Evolutionary conservation across 139 green algal species (phyloP).

Genomic region (Chlamydomonas eustigma): DNA sequence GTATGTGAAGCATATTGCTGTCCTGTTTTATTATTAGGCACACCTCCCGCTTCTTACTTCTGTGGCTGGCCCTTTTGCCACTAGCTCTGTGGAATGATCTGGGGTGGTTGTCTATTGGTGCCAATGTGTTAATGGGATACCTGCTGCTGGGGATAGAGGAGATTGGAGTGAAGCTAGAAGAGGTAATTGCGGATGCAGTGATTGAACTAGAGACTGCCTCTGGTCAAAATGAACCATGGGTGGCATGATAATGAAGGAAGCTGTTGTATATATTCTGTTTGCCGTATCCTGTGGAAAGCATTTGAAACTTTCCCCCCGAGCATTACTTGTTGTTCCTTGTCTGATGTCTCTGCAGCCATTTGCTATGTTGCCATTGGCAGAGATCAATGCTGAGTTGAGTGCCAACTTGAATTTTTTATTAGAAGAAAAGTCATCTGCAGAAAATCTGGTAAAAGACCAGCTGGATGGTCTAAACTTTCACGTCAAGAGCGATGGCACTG

Average conservation of each 20-base stretch:
- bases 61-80: slow-evolving; percentile 78
- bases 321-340: background rate
- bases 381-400: slow-evolving; percentile 8
- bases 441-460: no score
- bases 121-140: slow-evolving; percentile 4
- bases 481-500: no score
- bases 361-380: background rate
- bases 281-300: background rate
- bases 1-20: no score
- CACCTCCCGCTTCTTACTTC: slow-evolving; percentile 59
- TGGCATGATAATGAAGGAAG: background rate
- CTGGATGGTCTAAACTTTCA: no score
- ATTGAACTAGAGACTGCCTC: background rate
- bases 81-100: slow-evolving; percentile 56
- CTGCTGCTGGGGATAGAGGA: slow-evolving; percentile 67
- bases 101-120: slow-evolving; percentile 24
- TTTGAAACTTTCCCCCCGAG: background rate
- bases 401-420: no score
- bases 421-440: no score
- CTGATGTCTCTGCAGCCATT: slow-evolving; percentile 1
- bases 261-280: background rate
- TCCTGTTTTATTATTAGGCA: slow-evolving; percentile 25
- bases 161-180: slow-evolving; percentile 55
- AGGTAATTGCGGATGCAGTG: background rate
- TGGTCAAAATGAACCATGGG: background rate